Percentiles rank a stretch among this genome's conserved stretches.
Conservation (phyloP, 805 yeast species). For the Wickerhamomyces rabaulensis region DNA sequence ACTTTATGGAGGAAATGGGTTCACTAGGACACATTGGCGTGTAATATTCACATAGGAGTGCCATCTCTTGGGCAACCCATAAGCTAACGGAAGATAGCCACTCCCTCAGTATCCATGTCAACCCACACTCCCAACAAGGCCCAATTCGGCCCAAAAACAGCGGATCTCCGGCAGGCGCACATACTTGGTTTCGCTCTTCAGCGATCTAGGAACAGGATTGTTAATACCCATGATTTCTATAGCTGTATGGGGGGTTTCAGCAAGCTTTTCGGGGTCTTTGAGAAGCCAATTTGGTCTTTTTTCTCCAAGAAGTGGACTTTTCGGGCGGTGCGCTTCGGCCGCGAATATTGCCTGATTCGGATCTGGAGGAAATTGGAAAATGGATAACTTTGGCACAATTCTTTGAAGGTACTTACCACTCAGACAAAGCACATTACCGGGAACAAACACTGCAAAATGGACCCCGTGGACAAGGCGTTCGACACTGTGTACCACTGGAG, state of each 20-base stretch:
- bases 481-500: constrained; percentile 13
- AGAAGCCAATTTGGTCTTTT: neutral
- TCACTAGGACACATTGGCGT: too few relatives aligned
- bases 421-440: too few relatives aligned
- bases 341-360: neutral
- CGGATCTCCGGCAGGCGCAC: constrained; percentile 27
- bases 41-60: too few relatives aligned
- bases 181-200: constrained; percentile 80
- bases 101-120: too few relatives aligned
- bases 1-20: too few relatives aligned
- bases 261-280: neutral
- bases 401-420: too few relatives aligned
- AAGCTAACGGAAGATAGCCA: neutral
- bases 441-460: too few relatives aligned
- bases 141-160: neutral
- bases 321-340: neutral
- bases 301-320: neutral
- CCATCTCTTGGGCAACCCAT: too few relatives aligned
- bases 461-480: constrained; percentile 15
- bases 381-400: too few relatives aligned
- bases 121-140: neutral
- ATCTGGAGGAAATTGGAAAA: too few relatives aligned
- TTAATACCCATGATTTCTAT: constrained; percentile 60
- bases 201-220: constrained; percentile 91
- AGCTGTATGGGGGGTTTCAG: neutral